These are phyloP conservation scores for Triticum timopheevii DNA, from an alignment of 176 grass and related monocot species.

Conservation along the genomic window DNA sequence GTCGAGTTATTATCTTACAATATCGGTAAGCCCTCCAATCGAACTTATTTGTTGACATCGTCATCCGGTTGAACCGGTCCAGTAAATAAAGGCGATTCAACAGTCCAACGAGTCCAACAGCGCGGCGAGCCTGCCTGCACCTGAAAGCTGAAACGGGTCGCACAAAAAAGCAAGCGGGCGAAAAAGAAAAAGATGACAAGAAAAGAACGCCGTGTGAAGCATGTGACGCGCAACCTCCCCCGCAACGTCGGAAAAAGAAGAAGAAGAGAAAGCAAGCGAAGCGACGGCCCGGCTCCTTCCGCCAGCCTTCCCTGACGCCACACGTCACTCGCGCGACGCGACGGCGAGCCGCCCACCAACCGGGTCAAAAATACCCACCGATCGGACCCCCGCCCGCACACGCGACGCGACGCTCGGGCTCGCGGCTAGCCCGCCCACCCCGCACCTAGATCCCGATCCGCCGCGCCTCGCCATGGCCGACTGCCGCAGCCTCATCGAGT, in stretches of 20 bases:
- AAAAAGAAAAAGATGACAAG: background rate
- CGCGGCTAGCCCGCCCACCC: background rate
- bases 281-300: background rate
- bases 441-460: constrained; percentile 25
- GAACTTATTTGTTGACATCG: too few species aligned
- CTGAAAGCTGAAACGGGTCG: background rate
- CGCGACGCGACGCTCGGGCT: background rate
- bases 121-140: background rate
- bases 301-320: background rate
- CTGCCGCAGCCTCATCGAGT: constrained; percentile 92
- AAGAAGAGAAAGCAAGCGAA: too few species aligned
- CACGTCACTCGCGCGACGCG: background rate
- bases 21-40: too few species aligned
- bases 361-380: background rate
- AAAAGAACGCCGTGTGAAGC: constrained; percentile 6
- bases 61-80: too few species aligned
- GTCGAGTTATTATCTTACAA: too few species aligned
- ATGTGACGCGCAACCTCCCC: background rate
- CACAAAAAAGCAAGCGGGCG: background rate
- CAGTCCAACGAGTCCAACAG: background rate
- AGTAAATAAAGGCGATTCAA: too few species aligned
- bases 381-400: background rate
- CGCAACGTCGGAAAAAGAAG: background rate
- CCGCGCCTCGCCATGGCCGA: constrained; percentile 56
- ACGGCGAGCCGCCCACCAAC: background rate